Evolutionary conservation across 768 basidiomycete species (phyloP).

Genomic region (Gautieria morchelliformis): DNA sequence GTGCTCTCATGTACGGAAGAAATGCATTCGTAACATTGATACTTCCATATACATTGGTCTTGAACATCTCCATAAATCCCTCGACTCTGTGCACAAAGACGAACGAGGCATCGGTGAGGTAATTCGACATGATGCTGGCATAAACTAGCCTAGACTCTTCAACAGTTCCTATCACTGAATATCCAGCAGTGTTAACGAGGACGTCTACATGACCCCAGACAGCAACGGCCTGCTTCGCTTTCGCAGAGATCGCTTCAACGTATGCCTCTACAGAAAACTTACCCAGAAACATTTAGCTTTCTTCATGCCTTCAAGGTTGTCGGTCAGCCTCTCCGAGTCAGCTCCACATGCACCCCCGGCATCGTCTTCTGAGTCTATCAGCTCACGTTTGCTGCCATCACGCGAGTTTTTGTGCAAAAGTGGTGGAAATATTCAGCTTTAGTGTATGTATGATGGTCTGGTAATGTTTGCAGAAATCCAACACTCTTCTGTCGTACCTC

Average conservation of each 20-base stretch:
- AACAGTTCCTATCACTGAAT: constrained; percentile 25
- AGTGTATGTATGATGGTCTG: no score
- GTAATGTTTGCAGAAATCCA: no score
- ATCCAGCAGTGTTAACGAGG: constrained; percentile 37
- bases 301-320: no score
- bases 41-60: constrained; percentile 35
- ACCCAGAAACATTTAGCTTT: no score
- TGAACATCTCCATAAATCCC: constrained; percentile 28
- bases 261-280: no score
- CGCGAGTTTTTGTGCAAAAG: no score
- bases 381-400: no score
- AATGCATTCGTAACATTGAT: constrained; percentile 43
- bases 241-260: constrained; percentile 21
- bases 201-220: constrained; percentile 27
- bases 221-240: constrained; percentile 22
- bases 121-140: neutral
- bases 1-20: constrained; percentile 41
- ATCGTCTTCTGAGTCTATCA: no score
- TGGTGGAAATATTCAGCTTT: no score
- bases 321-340: no score
- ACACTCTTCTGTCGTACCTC: no score
- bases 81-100: constrained; percentile 16
- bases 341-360: no score
- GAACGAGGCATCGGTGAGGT: neutral
- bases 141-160: constrained; percentile 35